Conservation (phyloP, 2,329 filamentous ascomycete species). For the Fusarium palustre region DNA sequence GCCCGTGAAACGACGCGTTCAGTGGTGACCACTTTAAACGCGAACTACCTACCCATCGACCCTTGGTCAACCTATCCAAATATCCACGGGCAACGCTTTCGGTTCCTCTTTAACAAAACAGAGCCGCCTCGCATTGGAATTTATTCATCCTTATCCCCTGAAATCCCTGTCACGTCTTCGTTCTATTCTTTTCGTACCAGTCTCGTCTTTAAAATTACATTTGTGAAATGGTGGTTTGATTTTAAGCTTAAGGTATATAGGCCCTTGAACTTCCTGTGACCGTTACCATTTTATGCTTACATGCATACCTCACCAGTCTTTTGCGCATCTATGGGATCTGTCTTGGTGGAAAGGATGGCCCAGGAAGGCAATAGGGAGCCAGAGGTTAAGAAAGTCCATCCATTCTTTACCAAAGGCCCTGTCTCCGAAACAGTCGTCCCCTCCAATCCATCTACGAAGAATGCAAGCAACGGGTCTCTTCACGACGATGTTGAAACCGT, state of each 20-base stretch:
- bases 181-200: neutral
- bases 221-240: constrained; percentile 39
- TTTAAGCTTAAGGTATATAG: constrained; percentile 21
- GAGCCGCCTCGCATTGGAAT: constrained; percentile 7
- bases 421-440: constrained; percentile 13
- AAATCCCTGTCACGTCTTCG: neutral
- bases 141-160: neutral
- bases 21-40: constrained; percentile 46
- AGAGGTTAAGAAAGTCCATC: constrained; percentile 62
- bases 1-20: constrained; percentile 43
- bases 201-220: neutral
- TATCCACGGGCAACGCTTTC: constrained; percentile 31
- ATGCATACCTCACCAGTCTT: constrained; percentile 12
- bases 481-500: constrained; percentile 3
- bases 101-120: constrained; percentile 22
- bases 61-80: constrained; percentile 24
- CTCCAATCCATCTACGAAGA: neutral
- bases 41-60: constrained; percentile 21
- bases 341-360: constrained; percentile 59
- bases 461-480: constrained; percentile 2
- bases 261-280: constrained; percentile 3
- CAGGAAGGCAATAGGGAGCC: constrained; percentile 53
- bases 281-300: constrained; percentile 6
- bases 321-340: constrained; percentile 56
- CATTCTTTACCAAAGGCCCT: constrained; percentile 61